These are phyloP conservation scores for Primulina tabacum DNA, from an alignment of 257 asterid genomes.

Conservation along the genomic window DNA sequence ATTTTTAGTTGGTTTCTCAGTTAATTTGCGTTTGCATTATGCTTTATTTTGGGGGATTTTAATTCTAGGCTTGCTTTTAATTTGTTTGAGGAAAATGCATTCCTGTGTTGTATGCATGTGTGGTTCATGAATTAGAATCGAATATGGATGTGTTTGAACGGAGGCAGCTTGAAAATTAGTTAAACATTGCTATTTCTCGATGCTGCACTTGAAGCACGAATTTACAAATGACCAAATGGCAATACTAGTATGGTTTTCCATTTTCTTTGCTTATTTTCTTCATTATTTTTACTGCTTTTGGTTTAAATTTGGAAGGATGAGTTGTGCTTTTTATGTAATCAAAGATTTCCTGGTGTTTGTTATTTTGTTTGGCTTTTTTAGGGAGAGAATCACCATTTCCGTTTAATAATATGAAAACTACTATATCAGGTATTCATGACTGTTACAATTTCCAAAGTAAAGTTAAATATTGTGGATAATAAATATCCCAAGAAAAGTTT, in stretches of 20 bases:
- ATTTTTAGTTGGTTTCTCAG: background rate
- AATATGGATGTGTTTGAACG: background rate
- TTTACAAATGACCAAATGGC: background rate
- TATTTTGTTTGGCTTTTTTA: background rate
- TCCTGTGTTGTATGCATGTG: constrained; percentile 16
- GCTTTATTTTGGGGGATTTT: constrained; percentile 13
- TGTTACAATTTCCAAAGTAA: background rate
- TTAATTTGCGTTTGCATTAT: constrained; percentile 22
- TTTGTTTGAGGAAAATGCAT: constrained; percentile 23
- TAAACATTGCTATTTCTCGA: constrained; percentile 15
- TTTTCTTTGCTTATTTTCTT: background rate
- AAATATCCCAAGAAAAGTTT: constrained; percentile 2
- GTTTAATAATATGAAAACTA: background rate
- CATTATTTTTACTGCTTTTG: background rate
- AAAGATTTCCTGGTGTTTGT: background rate
- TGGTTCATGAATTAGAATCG: constrained; percentile 19
- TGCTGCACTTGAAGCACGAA: constrained; percentile 3
- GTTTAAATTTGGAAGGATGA: background rate
- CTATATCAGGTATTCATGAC: background rate
- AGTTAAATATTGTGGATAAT: background rate
- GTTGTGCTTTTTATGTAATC: background rate
- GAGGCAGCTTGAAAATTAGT: background rate
- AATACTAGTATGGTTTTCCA: background rate
- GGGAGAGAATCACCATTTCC: background rate
- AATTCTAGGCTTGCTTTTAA: background rate